phyloP scores from a whole-genome alignment of 2,329 filamentous ascomycete species.

The Lecanicillium sp. region DNA sequence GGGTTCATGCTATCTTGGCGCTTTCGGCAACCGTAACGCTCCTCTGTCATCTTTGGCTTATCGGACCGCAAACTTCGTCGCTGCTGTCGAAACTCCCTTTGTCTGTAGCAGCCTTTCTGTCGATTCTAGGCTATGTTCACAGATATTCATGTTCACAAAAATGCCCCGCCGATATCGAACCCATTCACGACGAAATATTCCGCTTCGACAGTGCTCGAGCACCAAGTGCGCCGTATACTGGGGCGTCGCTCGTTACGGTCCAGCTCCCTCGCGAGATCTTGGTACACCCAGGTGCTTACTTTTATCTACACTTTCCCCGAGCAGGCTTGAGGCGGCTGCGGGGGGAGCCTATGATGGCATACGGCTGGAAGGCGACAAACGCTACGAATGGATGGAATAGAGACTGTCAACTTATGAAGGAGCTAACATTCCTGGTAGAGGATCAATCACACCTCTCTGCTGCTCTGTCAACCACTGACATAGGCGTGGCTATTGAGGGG shows the following conservation, averaged over 20 bases:
- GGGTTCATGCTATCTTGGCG: slow-evolving; percentile 1
- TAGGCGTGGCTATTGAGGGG: background rate
- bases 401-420: background rate
- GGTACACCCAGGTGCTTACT: background rate
- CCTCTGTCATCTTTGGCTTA: background rate
- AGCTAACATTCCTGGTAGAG: slow-evolving; percentile 1
- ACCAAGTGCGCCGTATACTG: too few species aligned
- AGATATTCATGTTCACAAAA: background rate
- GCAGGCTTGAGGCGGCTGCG: background rate
- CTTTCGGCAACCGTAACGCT: background rate
- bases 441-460: background rate
- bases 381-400: background rate
- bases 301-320: background rate
- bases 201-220: too few species aligned
- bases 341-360: background rate
- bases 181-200: too few species aligned
- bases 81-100: background rate
- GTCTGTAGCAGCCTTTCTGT: background rate
- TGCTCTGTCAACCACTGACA: background rate
- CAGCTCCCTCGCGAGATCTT: background rate
- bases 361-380: background rate
- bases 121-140: background rate
- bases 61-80: background rate
- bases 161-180: background rate
- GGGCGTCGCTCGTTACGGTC: background rate